Evolutionary conservation across 2,329 filamentous ascomycete species (phyloP).

Genomic region (Podosphaera fusca): DNA sequence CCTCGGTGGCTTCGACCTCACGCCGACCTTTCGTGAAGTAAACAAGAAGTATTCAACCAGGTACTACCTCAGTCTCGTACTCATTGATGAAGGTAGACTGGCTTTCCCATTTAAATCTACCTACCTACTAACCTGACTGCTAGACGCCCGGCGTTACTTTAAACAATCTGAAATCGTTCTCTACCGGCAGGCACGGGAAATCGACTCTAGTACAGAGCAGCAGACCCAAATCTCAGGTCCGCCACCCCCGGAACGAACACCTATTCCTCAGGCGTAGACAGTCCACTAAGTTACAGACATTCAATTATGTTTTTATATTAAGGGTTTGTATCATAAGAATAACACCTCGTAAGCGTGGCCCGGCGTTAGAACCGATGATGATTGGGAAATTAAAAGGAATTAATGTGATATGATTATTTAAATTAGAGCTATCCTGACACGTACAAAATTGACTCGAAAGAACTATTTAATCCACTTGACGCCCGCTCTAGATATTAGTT

Average conservation of each 20-base stretch:
- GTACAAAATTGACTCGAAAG: slow-evolving; percentile 1
- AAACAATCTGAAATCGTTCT: slow-evolving; percentile 98
- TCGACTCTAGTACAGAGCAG: slow-evolving; percentile 17
- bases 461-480: background rate
- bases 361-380: background rate
- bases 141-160: slow-evolving; percentile 90
- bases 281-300: background rate
- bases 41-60: slow-evolving; percentile 99
- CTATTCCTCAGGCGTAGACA: slow-evolving; percentile 6
- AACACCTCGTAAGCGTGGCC: background rate
- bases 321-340: background rate
- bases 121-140: slow-evolving; percentile 3
- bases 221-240: slow-evolving; percentile 16
- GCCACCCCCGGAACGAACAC: slow-evolving; percentile 13
- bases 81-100: slow-evolving; percentile 67
- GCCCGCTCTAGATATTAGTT: background rate
- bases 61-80: slow-evolving; percentile 88
- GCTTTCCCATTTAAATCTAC: background rate
- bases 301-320: background rate
- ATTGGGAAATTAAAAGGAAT: slow-evolving; percentile 1
- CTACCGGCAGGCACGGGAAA: slow-evolving; percentile 55
- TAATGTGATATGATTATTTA: background rate
- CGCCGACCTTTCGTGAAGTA: slow-evolving; percentile 93
- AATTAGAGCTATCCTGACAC: background rate
- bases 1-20: slow-evolving; percentile 90